Evolutionary conservation across 2,329 filamentous ascomycete genomes (phyloP), one percentile per base, ranked within the genome.

Genomic region (Fusarium sp.): DNA sequence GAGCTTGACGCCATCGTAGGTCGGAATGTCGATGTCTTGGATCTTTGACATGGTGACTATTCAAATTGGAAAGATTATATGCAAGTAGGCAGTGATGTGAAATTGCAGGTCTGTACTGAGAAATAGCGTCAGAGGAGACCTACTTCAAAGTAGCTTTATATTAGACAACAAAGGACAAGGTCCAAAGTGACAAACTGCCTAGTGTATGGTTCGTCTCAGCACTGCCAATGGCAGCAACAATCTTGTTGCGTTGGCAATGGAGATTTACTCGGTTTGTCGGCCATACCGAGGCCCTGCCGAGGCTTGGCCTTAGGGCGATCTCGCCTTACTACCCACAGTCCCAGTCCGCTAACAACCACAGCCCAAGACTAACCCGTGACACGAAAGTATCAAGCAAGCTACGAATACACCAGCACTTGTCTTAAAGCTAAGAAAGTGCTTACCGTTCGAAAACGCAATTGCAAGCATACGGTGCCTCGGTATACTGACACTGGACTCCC

Each of bases 1-100:
- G 10, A 49, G 47, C 17, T 49, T 49, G 7, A 49, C 4, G 5
- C 47, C 47, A 39, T 49, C 47, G 47, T 49, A 49, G 10, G 47
- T 49, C 22, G 33, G 47, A 39, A 49, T 49, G 19, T 39, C 33
- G 28, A 49, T 20, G 9, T 49, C 32, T 49, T 49, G 32, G 3
- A 47, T 35, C 7, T 47, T 47, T 2, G 45, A 19, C 45, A 47
- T 47, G 11, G 45, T 47, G 5, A 24, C 8, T 47, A 7, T 9
- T 33, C 2, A 26, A 7, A n/a, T 33, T 47, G 4, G 19, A 3
- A 35, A 22, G 30, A 19, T 35, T 47, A 19, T 47, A 10, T 47
- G 30, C 24, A 9, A 22, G 30, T 47, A 17, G 45, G 35, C 26
- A 26, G 30, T 47, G 45, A 15, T 47, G 13, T 47, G 45, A 47